Evolutionary conservation across 257 asterid genomes (phyloP), one percentile per base, ranked within the genome.

Genomic region (Gentiana dahurica): DNA sequence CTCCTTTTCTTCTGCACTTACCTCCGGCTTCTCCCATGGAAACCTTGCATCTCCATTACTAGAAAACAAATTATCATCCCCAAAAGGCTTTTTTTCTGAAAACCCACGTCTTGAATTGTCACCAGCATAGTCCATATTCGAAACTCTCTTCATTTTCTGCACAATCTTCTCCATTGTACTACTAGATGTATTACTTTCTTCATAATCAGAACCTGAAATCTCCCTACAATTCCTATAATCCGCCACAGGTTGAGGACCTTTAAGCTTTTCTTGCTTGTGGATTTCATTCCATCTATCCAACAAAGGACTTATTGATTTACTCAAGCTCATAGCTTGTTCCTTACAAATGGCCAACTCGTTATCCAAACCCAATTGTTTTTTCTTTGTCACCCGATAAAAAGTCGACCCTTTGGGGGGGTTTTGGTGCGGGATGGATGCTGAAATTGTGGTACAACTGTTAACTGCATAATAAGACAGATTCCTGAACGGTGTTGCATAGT

Each of bases 111-210:
- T 81, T 10, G 85, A 44, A 62, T 85, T 81, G 6, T 77, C 79
- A 60, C 59, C 61, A 46, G 62, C 77, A 75, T 80, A 90, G 75
- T 88, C 99, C 44, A 76, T 67, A 61, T 85, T 85, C 60, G 97
- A 95, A 70, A 85, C 74, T 61, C 80, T 88, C 82, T 92, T 88
- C 84, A 92, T 68, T 63, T 86, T 92, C 45, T 80, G 84, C 51
- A 92, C 91, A 66, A 92, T 92, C 59, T 89, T 85, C 68, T 92
- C 91, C 99, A 85, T 92, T 51, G 97, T 92, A 43, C 84, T 86
- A 36, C 89, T 91, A n/a, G 85, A 64, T 24, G 84, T 65, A 35
- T 75, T 73, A 44, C 81, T 79, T 61, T 81, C 93, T 73, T 90
- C 95, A 36, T 79, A 41, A 67, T 90, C 95, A 38, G 94, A 81